Evolutionary conservation across 2,329 filamentous ascomycete species (phyloP).

Genomic region (Rhytidhysteron rufulum): DNA sequence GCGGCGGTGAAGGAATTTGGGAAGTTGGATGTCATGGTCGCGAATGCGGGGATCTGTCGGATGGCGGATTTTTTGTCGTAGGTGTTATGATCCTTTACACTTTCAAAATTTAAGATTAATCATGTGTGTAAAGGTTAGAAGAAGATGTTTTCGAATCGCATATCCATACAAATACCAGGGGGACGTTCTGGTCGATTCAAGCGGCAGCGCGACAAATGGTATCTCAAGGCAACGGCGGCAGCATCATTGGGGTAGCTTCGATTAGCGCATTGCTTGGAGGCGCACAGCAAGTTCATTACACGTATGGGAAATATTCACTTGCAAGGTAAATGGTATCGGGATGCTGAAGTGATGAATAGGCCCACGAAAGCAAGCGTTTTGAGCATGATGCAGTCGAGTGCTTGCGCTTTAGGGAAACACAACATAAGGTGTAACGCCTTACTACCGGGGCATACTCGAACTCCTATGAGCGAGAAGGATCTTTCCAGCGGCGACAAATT

Average conservation of each 20-base stretch:
- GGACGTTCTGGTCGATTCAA: conserved; percentile 85
- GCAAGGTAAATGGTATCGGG: too few species aligned
- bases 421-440: conserved; percentile 79
- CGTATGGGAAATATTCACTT: too few species aligned
- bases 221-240: conserved; percentile 62
- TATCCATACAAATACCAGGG: conserved; percentile 79
- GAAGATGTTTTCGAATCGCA: too few species aligned
- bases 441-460: conserved; percentile 77
- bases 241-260: conserved; percentile 72
- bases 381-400: conserved; percentile 78
- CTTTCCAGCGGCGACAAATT: conserved; percentile 69
- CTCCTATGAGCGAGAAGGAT: conserved; percentile 81
- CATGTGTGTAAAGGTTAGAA: too few species aligned
- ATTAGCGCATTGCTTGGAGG: conserved; percentile 76
- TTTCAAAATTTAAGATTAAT: too few species aligned
- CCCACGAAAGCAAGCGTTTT: conserved; percentile 78
- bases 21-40: conserved; percentile 66
- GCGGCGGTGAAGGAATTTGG: conserved; percentile 61
- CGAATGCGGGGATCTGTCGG: conserved; percentile 83
- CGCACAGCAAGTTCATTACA: conserved; percentile 77
- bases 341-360: too few species aligned
- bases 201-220: conserved; percentile 83
- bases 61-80: conserved; percentile 82
- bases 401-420: conserved; percentile 72
- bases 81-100: too few species aligned